phyloP scores from a whole-genome alignment of 1,284 basidiomycete species.

The Moesziomyces sp. region DNA sequence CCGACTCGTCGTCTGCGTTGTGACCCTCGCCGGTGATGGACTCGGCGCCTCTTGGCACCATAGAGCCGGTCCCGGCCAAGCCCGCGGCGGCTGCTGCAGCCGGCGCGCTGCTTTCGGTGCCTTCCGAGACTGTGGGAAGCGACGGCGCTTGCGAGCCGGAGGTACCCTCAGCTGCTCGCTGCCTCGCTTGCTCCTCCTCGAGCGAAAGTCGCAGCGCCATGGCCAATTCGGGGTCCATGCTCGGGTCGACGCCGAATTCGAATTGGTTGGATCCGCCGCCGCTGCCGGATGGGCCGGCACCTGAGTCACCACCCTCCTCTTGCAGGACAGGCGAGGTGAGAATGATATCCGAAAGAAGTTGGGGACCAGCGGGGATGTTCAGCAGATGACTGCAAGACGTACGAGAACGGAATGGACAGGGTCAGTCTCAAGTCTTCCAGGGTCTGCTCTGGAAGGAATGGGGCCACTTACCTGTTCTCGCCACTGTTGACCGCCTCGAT shows the following conservation, averaged over 20 bases:
- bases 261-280: conserved; percentile 70
- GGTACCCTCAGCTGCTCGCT: conserved; percentile 67
- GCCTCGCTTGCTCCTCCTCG: conserved; percentile 93
- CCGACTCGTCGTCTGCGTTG: conserved; percentile 52
- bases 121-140: conserved; percentile 51
- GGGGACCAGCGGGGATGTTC: conserved; percentile 78
- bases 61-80: conserved; percentile 55
- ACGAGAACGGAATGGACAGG: not conserved
- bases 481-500: conserved; percentile 80
- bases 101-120: conserved; percentile 16
- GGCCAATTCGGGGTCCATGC: conserved; percentile 93
- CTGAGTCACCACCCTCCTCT: conserved; percentile 74
- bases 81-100: conserved; percentile 23
- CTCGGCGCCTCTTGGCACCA: conserved; percentile 59
- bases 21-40: conserved; percentile 57
- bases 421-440: not conserved
- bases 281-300: conserved; percentile 69
- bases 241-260: conserved; percentile 93
- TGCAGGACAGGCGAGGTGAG: conserved; percentile 84
- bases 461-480: conserved; percentile 79
- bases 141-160: conserved; percentile 41
- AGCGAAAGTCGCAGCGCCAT: conserved; percentile 98
- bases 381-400: conserved; percentile 74
- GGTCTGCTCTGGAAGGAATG: not conserved
- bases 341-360: conserved; percentile 85